These are phyloP conservation scores for Hortaea sp. DNA, from an alignment of 2,329 filamentous ascomycete species.

Conservation along the genomic window DNA sequence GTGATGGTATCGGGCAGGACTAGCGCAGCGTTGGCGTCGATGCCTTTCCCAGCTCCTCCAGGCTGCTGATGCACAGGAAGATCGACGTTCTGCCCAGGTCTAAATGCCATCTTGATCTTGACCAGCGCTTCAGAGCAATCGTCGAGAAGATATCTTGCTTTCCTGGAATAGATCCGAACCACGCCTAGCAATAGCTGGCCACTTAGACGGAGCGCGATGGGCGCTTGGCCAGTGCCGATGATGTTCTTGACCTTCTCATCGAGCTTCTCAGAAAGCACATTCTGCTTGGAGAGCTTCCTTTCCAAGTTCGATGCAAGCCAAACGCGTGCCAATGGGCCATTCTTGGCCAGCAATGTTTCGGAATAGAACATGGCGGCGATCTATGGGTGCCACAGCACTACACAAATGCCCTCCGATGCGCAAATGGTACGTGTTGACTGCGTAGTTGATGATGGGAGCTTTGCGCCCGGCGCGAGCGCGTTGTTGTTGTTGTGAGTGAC, in stretches of 20 bases:
- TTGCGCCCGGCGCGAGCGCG: not conserved
- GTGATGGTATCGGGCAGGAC: constrained; percentile 88
- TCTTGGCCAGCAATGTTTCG: constrained; percentile 90
- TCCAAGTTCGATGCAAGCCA: constrained; percentile 98
- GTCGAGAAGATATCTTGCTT: constrained; percentile 89
- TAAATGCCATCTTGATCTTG: constrained; percentile 99
- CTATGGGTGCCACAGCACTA: not conserved
- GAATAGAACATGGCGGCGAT: constrained; percentile 78
- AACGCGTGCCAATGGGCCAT: constrained; percentile 89
- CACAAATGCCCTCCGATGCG: not conserved
- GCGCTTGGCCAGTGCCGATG: constrained; percentile 83
- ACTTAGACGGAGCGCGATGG: constrained; percentile 87
- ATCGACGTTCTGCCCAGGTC: constrained; percentile 82
- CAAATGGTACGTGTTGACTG: not conserved
- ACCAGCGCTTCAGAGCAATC: constrained; percentile 95
- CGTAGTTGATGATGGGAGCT: not conserved
- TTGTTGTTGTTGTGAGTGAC: not conserved
- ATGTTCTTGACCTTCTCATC: constrained; percentile 92
- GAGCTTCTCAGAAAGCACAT: constrained; percentile 89
- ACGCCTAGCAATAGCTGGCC: constrained; percentile 91
- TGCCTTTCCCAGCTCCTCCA: constrained; percentile 52
- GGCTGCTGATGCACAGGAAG: constrained; percentile 48
- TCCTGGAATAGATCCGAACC: constrained; percentile 93
- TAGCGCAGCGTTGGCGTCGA: constrained; percentile 71
- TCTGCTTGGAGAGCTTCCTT: constrained; percentile 95